Evolutionary conservation across 1,139 yeast genomes (phyloP).

Genomic region (Ogataea hybrid): DNA sequence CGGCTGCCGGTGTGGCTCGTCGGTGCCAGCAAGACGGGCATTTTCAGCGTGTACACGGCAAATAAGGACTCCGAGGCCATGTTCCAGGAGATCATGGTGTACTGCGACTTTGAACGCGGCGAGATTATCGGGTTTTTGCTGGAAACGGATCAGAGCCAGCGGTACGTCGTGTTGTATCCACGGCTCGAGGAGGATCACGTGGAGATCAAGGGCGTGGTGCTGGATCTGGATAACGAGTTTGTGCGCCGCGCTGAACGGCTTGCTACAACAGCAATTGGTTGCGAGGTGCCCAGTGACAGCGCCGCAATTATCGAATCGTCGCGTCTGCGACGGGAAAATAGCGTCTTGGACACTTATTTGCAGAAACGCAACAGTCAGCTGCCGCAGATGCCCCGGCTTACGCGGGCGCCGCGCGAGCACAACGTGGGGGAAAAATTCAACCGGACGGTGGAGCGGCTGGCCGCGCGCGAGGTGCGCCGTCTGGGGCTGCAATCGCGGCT

Average conservation of each 20-base stretch:
- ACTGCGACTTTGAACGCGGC: slow-evolving; percentile 12
- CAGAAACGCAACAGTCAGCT: slow-evolving; percentile 13
- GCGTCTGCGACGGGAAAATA: slow-evolving; percentile 14
- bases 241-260: slow-evolving; percentile 12
- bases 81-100: slow-evolving; percentile 10
- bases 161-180: slow-evolving; percentile 18
- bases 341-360: slow-evolving; percentile 20
- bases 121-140: slow-evolving; percentile 13
- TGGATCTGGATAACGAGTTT: slow-evolving; percentile 17
- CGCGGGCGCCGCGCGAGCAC: slow-evolving; percentile 1
- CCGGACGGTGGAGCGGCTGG: slow-evolving; percentile 20
- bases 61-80: slow-evolving; percentile 12
- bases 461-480: slow-evolving; percentile 27
- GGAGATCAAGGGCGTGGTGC: slow-evolving; percentile 10
- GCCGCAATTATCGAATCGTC: slow-evolving; percentile 11
- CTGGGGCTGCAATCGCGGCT: slow-evolving; percentile 15
- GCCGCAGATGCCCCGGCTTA: background rate
- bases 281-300: background rate
- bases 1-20: slow-evolving; percentile 17
- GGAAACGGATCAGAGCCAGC: slow-evolving; percentile 8
- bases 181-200: slow-evolving; percentile 7
- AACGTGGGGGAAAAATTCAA: slow-evolving; percentile 12
- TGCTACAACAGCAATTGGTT: background rate
- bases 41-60: slow-evolving; percentile 12
- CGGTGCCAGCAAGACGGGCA: slow-evolving; percentile 4